Evolutionary conservation across 495 filamentous ascomycete genomes (phyloP).

Genomic region (Elaphomyces granulatus): DNA sequence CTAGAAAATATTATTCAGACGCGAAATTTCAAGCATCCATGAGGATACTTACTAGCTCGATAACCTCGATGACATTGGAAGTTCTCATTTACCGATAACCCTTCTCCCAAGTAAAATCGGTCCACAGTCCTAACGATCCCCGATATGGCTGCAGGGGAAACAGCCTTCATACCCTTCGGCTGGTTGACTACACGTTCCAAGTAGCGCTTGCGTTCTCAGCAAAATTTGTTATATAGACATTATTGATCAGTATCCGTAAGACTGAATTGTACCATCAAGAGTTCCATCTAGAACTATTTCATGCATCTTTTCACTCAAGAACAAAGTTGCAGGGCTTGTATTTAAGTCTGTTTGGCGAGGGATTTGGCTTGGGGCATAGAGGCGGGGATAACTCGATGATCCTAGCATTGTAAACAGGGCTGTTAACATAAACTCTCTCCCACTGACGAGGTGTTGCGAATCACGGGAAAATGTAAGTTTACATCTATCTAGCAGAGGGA

Average conservation of each 20-base stretch:
- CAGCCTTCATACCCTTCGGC: conserved; percentile 21
- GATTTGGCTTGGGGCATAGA: conserved; percentile 16
- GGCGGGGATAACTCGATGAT: conserved; percentile 18
- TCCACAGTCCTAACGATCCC: too few species aligned
- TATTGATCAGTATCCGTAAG: conserved; percentile 10
- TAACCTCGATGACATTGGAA: too few species aligned
- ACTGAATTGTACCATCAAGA: conserved; percentile 14
- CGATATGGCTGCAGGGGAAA: too few species aligned
- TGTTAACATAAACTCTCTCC: conserved; percentile 13
- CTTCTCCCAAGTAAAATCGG: too few species aligned
- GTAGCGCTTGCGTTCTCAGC: conserved; percentile 16
- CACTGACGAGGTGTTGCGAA: conserved; percentile 19
- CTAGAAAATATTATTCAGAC: too few species aligned
- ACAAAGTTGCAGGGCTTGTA: conserved; percentile 22
- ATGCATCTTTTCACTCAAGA: conserved; percentile 18
- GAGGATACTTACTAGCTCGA: too few species aligned
- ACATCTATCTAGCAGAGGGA: conserved; percentile 16
- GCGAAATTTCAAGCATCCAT: too few species aligned
- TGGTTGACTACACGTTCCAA: conserved; percentile 12
- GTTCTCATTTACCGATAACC: too few species aligned
- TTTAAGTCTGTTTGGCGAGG: conserved; percentile 17
- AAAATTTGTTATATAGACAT: conserved; percentile 16
- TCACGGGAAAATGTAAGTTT: conserved; percentile 23
- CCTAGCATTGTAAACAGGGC: too few species aligned
- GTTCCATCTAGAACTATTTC: conserved; percentile 20